phyloP scores from a whole-genome alignment of 345 rosid species.

The Bretschneidera sinensis region DNA sequence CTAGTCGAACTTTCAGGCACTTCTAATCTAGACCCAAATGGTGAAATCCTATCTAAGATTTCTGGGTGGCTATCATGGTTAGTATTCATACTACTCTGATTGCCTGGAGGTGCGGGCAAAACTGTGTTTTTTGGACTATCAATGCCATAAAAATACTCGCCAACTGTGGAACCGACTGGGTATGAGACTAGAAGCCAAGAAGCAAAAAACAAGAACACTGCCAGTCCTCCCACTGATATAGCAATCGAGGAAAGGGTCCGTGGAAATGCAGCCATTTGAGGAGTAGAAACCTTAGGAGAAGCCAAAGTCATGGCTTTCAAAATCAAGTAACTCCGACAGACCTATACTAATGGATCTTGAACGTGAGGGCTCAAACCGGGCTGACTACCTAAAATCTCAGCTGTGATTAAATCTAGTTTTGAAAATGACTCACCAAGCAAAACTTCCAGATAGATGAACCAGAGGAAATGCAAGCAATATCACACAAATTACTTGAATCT shows the following conservation, averaged over 20 bases:
- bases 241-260: slow-evolving; percentile 55
- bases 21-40: slow-evolving; percentile 20
- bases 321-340: slow-evolving; percentile 1
- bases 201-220: slow-evolving; percentile 57
- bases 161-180: slow-evolving; percentile 54
- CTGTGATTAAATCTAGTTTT: too few relatives aligned
- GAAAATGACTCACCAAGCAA: background rate
- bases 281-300: slow-evolving; percentile 44
- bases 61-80: slow-evolving; percentile 13
- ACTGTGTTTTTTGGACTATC: slow-evolving; percentile 33
- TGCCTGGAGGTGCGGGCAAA: slow-evolving; percentile 15
- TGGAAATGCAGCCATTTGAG: slow-evolving; percentile 38
- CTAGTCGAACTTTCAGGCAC: slow-evolving; percentile 1
- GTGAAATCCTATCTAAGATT: slow-evolving; percentile 18
- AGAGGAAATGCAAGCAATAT: background rate
- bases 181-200: slow-evolving; percentile 55
- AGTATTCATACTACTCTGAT: slow-evolving; percentile 15
- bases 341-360: background rate
- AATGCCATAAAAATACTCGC: slow-evolving; percentile 53
- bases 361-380: background rate
- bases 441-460: background rate
- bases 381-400: background rate
- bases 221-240: slow-evolving; percentile 57
- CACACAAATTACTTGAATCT: background rate
- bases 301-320: slow-evolving; percentile 42